phyloP scores from a whole-genome alignment of 768 basidiomycete genomes.

The Lactifluus piperatus region DNA sequence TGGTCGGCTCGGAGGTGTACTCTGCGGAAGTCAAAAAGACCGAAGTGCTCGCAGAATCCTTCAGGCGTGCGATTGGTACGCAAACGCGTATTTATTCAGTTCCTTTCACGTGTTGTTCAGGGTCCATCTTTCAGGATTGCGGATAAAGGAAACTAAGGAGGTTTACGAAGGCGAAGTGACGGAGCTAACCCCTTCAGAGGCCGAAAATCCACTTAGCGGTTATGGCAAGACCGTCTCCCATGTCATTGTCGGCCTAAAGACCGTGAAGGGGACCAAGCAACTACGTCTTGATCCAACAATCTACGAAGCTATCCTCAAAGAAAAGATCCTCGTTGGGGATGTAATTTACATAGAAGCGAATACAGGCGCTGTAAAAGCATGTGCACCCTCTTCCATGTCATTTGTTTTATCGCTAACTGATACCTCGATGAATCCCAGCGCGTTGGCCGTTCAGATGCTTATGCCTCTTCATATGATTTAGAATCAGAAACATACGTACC shows the following conservation, averaged over 20 bases:
- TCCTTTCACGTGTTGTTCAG: not conserved
- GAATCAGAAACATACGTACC: constrained; percentile 99
- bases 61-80: constrained; percentile 91
- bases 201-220: constrained; percentile 94
- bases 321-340: constrained; percentile 93
- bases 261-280: constrained; percentile 80
- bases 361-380: constrained; percentile 89
- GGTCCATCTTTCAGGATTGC: constrained; percentile 54
- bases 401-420: not conserved
- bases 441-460: constrained; percentile 94
- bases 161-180: constrained; percentile 99
- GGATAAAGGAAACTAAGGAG: constrained; percentile 99
- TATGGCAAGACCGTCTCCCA: constrained; percentile 99
- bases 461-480: constrained; percentile 94
- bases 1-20: constrained; percentile 98
- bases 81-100: constrained; percentile 10
- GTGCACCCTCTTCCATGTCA: constrained; percentile 15
- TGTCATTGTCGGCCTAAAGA: constrained; percentile 93
- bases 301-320: constrained; percentile 96
- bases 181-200: constrained; percentile 90
- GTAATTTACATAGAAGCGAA: constrained; percentile 93
- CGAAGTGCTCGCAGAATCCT: constrained; percentile 91
- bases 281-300: constrained; percentile 89
- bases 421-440: constrained; percentile 41
- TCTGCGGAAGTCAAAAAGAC: constrained; percentile 98